phyloP scores from a whole-genome alignment of 306 rosid species.

The Gleditsia sinensis region DNA sequence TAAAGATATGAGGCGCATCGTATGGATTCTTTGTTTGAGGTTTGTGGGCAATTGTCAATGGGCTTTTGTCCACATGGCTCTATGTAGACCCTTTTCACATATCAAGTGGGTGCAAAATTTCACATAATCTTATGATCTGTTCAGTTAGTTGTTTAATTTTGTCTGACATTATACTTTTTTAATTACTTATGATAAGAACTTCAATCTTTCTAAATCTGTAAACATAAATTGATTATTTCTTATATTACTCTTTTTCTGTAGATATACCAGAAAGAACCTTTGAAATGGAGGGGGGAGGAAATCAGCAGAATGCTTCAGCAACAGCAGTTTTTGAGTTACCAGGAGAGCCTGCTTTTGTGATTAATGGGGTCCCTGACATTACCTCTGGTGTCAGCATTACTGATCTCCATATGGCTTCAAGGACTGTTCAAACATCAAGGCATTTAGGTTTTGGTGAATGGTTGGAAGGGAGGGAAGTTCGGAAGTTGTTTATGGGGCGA shows the following conservation, averaged over 20 bases:
- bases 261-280: slow-evolving; percentile 15
- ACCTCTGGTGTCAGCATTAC: slow-evolving; percentile 25
- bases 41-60: neutral
- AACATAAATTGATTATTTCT: slow-evolving; percentile 11
- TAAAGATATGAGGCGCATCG: too few species aligned
- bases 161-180: neutral
- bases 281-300: slow-evolving; percentile 49
- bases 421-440: slow-evolving; percentile 19
- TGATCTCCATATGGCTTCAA: slow-evolving; percentile 18
- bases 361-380: slow-evolving; percentile 69
- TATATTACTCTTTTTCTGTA: slow-evolving; percentile 10
- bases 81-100: neutral
- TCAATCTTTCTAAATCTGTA: slow-evolving; percentile 1
- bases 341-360: slow-evolving; percentile 86
- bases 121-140: neutral
- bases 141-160: neutral
- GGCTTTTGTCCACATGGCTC: too few species aligned
- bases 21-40: too few species aligned
- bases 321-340: slow-evolving; percentile 52
- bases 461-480: slow-evolving; percentile 83
- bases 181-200: neutral
- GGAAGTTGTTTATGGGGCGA: slow-evolving; percentile 63
- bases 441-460: slow-evolving; percentile 66
- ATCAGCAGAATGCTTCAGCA: slow-evolving; percentile 43
- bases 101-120: neutral